Conservation (phyloP, 805 yeast genomes). For the Cyberlindnera petersonii region DNA sequence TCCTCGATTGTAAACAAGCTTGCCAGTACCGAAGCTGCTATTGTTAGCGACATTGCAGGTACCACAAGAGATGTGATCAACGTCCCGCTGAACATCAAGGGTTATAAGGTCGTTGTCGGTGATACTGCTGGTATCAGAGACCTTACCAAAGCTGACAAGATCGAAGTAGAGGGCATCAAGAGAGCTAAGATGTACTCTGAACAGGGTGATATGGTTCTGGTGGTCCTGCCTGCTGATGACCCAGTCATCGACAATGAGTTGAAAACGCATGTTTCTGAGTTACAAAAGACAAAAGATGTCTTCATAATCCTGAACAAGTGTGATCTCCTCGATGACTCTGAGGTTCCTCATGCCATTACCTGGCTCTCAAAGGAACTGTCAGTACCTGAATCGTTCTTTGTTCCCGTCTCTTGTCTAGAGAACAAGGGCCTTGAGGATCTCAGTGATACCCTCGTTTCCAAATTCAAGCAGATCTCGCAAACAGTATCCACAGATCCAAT, state of each 20-base stretch:
- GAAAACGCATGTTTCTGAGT: constrained; percentile 33
- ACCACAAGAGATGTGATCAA: constrained; percentile 90
- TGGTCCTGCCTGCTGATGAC: constrained; percentile 53
- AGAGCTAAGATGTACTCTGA: constrained; percentile 62
- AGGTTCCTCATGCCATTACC: constrained; percentile 21
- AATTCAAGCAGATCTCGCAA: constrained; percentile 47
- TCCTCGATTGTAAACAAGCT: constrained; percentile 78
- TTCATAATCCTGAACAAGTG: constrained; percentile 54
- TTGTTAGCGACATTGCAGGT: constrained; percentile 88
- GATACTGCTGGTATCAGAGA: constrained; percentile 92
- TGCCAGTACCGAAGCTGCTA: constrained; percentile 78
- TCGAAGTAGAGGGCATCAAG: constrained; percentile 78
- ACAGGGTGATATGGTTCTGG: constrained; percentile 64
- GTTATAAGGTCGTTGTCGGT: constrained; percentile 77
- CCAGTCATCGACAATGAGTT: constrained; percentile 36
- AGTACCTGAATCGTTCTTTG: constrained; percentile 25
- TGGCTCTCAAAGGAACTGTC: constrained; percentile 23
- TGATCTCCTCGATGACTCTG: constrained; percentile 42
- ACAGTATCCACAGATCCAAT: constrained; percentile 60
- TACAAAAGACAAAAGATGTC: constrained; percentile 30
- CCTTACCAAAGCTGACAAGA: constrained; percentile 42
- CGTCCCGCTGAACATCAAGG: constrained; percentile 73
- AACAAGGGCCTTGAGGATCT: constrained; percentile 54
- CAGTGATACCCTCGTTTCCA: constrained; percentile 35
- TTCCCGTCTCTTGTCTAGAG: constrained; percentile 56